phyloP scores from a whole-genome alignment of 1,139 yeast species.

The Geotrichum citri-aurantii region DNA sequence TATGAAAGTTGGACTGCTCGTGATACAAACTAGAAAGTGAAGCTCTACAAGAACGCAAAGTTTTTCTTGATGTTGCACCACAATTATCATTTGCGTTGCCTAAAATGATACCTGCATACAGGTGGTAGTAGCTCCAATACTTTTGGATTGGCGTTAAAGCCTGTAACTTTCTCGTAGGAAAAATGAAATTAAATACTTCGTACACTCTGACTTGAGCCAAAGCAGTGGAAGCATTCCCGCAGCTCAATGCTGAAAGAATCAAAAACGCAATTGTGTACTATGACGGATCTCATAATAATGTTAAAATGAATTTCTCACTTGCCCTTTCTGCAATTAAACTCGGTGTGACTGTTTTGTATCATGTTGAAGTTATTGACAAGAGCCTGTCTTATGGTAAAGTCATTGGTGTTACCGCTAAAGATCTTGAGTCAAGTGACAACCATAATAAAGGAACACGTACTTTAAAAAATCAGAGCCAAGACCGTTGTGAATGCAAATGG shows the following conservation, averaged over 20 bases:
- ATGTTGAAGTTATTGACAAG: conserved; percentile 75
- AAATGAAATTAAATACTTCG: conserved; percentile 74
- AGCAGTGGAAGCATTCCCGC: conserved; percentile 77
- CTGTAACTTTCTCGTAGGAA: conserved; percentile 92
- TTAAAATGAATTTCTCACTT: conserved; percentile 81
- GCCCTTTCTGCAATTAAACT: conserved; percentile 79
- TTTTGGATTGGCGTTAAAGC: conserved; percentile 86
- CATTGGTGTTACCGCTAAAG: conserved; percentile 70
- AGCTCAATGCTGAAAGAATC: conserved; percentile 71
- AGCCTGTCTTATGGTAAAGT: conserved; percentile 52
- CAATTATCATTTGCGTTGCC: conserved; percentile 84
- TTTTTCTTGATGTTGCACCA: conserved; percentile 87
- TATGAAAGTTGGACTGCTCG: conserved; percentile 76
- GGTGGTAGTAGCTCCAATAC: conserved; percentile 95
- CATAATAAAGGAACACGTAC: conserved; percentile 17
- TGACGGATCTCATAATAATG: conserved; percentile 91
- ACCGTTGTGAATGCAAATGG: conserved; percentile 91
- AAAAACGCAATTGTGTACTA: conserved; percentile 92
- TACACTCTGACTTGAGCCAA: conserved; percentile 64
- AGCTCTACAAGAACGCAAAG: conserved; percentile 87
- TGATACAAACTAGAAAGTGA: conserved; percentile 90
- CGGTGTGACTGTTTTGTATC: conserved; percentile 89
- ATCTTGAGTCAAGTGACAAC: conserved; percentile 50
- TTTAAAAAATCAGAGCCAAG: conserved; percentile 54
- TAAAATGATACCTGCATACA: conserved; percentile 90